Evolutionary conservation across 345 rosid genomes (phyloP).

Genomic region (Syzygium aromaticum): DNA sequence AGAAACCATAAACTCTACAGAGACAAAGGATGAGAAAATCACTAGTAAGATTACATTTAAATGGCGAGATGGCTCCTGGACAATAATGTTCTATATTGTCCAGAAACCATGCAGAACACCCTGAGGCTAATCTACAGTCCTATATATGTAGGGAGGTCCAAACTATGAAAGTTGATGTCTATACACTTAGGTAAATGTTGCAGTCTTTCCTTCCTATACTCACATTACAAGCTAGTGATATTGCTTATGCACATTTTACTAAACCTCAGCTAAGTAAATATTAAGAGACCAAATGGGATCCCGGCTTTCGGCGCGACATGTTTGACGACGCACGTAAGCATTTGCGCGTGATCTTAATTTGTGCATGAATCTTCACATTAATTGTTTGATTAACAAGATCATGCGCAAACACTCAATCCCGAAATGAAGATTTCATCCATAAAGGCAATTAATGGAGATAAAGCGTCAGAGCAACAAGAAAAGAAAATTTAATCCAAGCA

Average conservation of each 20-base stretch:
- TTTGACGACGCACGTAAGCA: background rate
- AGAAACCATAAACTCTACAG: no score
- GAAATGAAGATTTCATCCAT: background rate
- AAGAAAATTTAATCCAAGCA: background rate
- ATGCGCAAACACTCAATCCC: background rate
- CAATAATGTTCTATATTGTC: background rate
- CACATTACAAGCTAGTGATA: background rate
- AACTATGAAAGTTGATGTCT: background rate
- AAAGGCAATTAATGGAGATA: background rate
- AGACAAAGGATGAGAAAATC: no score
- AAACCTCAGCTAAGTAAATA: background rate
- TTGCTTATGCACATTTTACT: background rate
- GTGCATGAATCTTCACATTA: background rate
- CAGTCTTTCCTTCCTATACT: background rate
- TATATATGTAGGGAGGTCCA: background rate
- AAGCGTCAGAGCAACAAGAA: background rate
- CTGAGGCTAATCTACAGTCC: background rate
- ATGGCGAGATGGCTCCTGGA: no score
- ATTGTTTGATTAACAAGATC: background rate
- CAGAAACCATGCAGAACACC: background rate
- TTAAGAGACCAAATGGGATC: background rate
- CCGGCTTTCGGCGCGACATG: fast-evolving
- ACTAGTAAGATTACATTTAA: no score
- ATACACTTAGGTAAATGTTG: background rate
- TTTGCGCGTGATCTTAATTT: background rate